Conservation (phyloP, 257 asterid genomes). For the Datura wrightii region DNA sequence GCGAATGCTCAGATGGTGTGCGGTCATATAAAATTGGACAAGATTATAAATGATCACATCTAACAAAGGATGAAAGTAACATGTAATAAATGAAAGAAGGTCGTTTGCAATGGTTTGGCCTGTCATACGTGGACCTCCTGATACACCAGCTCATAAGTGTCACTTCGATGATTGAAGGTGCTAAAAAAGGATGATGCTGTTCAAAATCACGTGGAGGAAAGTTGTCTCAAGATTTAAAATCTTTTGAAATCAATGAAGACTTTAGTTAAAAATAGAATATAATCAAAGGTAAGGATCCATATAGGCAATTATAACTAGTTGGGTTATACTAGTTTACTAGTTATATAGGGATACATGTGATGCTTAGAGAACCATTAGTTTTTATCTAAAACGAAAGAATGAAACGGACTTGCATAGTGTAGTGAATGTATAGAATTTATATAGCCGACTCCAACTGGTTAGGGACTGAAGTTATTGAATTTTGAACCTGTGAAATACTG, state of each 20-base stretch:
- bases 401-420: not conserved
- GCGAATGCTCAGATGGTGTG: no score
- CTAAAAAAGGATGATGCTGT: not conserved
- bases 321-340: not conserved
- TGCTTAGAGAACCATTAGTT: not conserved
- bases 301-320: not conserved
- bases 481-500: conserved; percentile 18
- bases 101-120: not conserved
- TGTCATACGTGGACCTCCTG: conserved; percentile 1
- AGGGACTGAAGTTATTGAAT: not conserved
- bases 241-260: not conserved
- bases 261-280: not conserved
- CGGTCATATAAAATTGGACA: no score
- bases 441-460: not conserved
- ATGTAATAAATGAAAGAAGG: not conserved
- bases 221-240: not conserved
- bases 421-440: not conserved
- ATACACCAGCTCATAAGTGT: not conserved
- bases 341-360: not conserved
- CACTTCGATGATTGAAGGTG: not conserved
- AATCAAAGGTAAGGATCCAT: not conserved
- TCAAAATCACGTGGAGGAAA: not conserved
- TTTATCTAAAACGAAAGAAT: not conserved
- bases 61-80: not conserved
- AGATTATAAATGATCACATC: not conserved